Percentiles rank a stretch among this genome's conserved stretches.
These are phyloP conservation scores for Leccinum huronense DNA, from an alignment of 1,284 basidiomycete species.

Conservation along the genomic window DNA sequence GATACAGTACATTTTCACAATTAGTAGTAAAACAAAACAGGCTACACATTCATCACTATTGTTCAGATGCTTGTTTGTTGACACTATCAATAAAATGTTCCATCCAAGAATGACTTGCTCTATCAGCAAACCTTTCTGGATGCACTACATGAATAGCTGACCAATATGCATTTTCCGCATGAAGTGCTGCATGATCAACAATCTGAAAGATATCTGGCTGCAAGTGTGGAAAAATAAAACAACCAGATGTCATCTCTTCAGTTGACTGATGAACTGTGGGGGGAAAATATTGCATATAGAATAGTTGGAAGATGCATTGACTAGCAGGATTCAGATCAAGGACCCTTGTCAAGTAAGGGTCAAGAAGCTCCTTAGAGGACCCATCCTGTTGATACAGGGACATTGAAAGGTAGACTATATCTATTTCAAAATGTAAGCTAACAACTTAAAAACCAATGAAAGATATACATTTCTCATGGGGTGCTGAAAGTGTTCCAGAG, in stretches of 20 bases:
- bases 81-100: neutral
- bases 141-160: conserved; percentile 28
- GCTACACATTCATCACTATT: neutral
- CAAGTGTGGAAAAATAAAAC: conserved; percentile 43
- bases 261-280: conserved; percentile 3
- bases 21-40: neutral
- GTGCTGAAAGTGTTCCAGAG: conserved; percentile 82
- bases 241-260: conserved; percentile 13
- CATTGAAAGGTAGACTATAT: conserved; percentile 60
- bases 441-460: conserved; percentile 1
- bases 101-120: conserved; percentile 16
- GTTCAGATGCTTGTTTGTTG: neutral
- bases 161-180: conserved; percentile 66
- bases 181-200: conserved; percentile 55
- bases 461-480: conserved; percentile 74
- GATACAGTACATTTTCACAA: neutral
- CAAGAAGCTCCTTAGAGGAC: conserved; percentile 49
- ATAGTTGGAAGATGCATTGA: conserved; percentile 49
- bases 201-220: conserved; percentile 49
- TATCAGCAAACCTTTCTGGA: conserved; percentile 5
- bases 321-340: conserved; percentile 32
- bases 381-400: conserved; percentile 37
- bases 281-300: conserved; percentile 49
- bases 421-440: conserved; percentile 36
- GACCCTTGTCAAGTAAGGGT: conserved; percentile 59